Conservation (phyloP, 1,284 basidiomycete species). For the Exsudoporus floridanus region DNA sequence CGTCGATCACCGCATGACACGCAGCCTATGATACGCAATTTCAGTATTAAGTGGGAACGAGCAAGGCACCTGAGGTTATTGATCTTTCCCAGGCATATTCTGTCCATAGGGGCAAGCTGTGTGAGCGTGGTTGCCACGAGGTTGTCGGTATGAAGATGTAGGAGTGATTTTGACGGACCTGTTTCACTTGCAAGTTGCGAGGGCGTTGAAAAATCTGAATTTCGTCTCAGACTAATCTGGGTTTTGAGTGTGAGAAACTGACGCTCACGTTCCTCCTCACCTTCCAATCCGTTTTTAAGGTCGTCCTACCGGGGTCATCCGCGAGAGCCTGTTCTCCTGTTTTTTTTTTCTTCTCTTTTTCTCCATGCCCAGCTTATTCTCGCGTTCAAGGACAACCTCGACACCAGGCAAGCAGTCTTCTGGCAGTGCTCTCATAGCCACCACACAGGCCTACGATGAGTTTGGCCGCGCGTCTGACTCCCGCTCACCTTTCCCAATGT, state of each 20-base stretch:
- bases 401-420: constrained; percentile 41
- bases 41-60: too few species aligned
- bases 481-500: constrained; percentile 17
- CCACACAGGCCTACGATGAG: constrained; percentile 49
- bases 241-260: constrained; percentile 28
- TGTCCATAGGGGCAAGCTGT: too few species aligned
- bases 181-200: too few species aligned
- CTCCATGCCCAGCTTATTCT: constrained; percentile 59
- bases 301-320: constrained; percentile 12
- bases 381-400: constrained; percentile 54
- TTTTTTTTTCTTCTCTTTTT: constrained; percentile 6
- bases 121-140: too few species aligned
- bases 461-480: constrained; percentile 56
- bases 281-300: constrained; percentile 17
- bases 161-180: too few species aligned
- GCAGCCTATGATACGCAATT: too few species aligned
- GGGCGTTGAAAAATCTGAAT: too few species aligned
- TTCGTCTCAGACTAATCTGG: background rate
- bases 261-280: constrained; percentile 6
- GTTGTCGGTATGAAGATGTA: too few species aligned
- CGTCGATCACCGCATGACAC: too few species aligned
- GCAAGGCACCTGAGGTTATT: too few species aligned
- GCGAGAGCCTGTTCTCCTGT: constrained; percentile 5
- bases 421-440: constrained; percentile 12
- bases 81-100: too few species aligned